Conservation (phyloP, 352 stramenopile species). For the Poterioochromonas sp. region DNA sequence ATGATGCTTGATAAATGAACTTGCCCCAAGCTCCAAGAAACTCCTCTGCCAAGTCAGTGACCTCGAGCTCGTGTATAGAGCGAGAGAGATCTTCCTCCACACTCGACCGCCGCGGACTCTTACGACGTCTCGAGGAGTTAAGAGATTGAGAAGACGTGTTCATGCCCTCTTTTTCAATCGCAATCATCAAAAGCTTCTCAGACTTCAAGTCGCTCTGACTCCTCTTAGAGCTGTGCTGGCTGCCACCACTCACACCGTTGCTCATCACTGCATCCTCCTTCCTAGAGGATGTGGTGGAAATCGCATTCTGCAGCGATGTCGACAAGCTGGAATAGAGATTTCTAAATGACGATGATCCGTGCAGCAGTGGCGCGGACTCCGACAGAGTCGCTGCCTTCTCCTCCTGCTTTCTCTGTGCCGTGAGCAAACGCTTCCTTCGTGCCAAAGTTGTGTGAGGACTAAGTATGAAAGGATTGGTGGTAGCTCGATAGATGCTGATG, state of each 20-base stretch:
- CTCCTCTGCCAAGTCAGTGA: conserved; percentile 11
- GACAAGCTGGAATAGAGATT: too few species aligned
- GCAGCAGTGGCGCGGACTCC: neutral
- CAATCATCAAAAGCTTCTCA: too few species aligned
- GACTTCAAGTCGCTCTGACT: too few species aligned
- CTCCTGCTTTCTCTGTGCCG: neutral
- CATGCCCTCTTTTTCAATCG: neutral
- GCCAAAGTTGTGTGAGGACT: neutral
- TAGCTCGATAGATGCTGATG: neutral
- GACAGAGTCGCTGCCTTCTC: neutral
- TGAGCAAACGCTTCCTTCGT: neutral
- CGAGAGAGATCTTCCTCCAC: neutral
- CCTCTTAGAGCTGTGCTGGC: neutral
- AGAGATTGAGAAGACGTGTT: neutral
- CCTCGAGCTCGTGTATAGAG: conserved; percentile 7
- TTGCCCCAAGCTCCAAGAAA: conserved; percentile 43
- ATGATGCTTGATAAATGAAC: conserved; percentile 63
- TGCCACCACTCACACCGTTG: neutral
- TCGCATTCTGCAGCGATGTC: too few species aligned
- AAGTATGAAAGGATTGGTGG: neutral
- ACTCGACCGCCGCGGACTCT: too few species aligned
- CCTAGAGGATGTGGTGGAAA: too few species aligned
- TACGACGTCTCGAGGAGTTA: too few species aligned
- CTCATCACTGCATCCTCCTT: too few species aligned
- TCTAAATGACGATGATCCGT: too few species aligned